These are phyloP conservation scores for Gloeostereum incarnatum DNA, from an alignment of 768 basidiomycete genomes.

Conservation along the genomic window DNA sequence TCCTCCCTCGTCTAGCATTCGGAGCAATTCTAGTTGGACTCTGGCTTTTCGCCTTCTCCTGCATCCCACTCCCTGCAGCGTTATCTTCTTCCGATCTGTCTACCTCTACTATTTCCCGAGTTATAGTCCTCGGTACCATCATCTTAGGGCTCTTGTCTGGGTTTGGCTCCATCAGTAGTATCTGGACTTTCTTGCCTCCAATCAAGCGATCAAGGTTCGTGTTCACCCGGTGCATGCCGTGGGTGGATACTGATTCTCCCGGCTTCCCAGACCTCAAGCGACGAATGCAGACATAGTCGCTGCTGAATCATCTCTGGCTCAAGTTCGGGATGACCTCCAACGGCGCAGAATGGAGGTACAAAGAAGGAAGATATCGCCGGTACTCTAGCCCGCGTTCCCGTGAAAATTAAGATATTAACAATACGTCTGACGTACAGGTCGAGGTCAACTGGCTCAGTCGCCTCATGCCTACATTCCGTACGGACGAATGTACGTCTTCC, in stretches of 20 bases:
- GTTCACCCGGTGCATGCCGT: too few species aligned
- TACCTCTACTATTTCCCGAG: slow-evolving; percentile 45
- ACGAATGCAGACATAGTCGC: slow-evolving; percentile 43
- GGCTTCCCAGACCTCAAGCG: slow-evolving; percentile 23
- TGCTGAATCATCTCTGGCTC: slow-evolving; percentile 49
- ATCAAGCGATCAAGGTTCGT: too few species aligned
- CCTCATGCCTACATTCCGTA: slow-evolving; percentile 39
- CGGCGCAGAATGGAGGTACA: slow-evolving; percentile 25
- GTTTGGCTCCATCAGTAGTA: slow-evolving; percentile 63
- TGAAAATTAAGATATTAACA: background rate
- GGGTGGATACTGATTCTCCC: too few species aligned
- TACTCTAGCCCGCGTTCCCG: slow-evolving; percentile 5
- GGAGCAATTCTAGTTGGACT: slow-evolving; percentile 40
- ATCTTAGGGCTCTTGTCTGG: slow-evolving; percentile 78
- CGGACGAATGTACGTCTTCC: slow-evolving; percentile 24
- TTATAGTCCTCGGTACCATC: slow-evolving; percentile 69
- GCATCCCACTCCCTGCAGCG: slow-evolving; percentile 57
- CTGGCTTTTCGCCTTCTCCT: slow-evolving; percentile 53
- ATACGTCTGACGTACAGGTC: too few species aligned
- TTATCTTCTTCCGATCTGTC: slow-evolving; percentile 28
- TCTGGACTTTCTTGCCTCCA: slow-evolving; percentile 50
- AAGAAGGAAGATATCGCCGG: slow-evolving; percentile 15
- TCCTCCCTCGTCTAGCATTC: slow-evolving; percentile 19
- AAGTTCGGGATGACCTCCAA: slow-evolving; percentile 49
- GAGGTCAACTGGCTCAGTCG: slow-evolving; percentile 38